Conservation (phyloP, 257 asterid genomes). For the Anisodus tanguticus region DNA sequence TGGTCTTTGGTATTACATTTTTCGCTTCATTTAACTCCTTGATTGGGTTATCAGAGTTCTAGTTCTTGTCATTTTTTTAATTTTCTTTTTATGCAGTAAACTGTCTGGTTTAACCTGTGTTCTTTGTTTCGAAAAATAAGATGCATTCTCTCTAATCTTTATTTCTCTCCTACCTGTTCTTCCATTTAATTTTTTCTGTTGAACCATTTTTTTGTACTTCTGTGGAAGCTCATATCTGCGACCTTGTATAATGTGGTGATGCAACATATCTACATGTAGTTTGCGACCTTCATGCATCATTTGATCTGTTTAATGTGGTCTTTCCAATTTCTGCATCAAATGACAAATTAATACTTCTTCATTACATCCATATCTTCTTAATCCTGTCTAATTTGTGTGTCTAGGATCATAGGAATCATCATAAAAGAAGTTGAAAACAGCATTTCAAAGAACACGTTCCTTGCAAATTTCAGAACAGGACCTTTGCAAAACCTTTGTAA, state of each 20-base stretch:
- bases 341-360: slow-evolving; percentile 21
- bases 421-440: slow-evolving; percentile 78
- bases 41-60: neutral
- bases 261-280: neutral
- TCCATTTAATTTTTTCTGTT: neutral
- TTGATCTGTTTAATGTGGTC: neutral
- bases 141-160: slow-evolving; percentile 5
- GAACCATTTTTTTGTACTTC: neutral
- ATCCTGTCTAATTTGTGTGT: slow-evolving; percentile 42
- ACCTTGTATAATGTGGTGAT: slow-evolving; percentile 22
- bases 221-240: neutral
- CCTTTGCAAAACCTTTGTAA: slow-evolving; percentile 75
- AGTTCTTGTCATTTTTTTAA: neutral
- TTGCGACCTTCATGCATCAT: slow-evolving; percentile 19
- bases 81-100: slow-evolving; percentile 7
- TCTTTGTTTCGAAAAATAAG: slow-evolving; percentile 21
- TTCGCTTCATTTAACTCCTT: neutral
- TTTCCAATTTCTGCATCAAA: neutral
- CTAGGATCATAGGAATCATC: slow-evolving; percentile 79
- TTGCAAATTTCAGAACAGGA: slow-evolving; percentile 76
- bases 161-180: slow-evolving; percentile 2
- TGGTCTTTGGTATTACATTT: slow-evolving; percentile 13
- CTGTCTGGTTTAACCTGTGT: neutral
- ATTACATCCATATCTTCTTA: slow-evolving; percentile 20
- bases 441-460: slow-evolving; percentile 72